Evolutionary conservation across 257 asterid species (phyloP).

Genomic region (Jasminum sambac): DNA sequence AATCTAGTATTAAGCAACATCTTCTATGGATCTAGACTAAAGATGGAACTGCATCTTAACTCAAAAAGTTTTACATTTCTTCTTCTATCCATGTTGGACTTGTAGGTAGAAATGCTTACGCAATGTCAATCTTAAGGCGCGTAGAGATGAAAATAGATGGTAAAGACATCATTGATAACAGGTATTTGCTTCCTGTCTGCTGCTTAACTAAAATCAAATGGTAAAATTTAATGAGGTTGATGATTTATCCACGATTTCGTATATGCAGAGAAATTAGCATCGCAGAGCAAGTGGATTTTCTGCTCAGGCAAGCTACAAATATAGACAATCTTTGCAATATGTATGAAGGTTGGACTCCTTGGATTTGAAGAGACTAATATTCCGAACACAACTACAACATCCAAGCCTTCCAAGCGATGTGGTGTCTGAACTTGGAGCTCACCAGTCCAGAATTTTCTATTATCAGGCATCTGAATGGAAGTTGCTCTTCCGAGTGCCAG

Average conservation of each 20-base stretch:
- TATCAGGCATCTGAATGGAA: slow-evolving; percentile 20
- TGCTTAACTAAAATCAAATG: slow-evolving; percentile 10
- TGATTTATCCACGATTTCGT: slow-evolving; percentile 9
- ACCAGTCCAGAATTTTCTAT: slow-evolving; percentile 21
- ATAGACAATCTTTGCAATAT: slow-evolving; percentile 92
- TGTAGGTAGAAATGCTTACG: slow-evolving; percentile 86
- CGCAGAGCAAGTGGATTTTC: slow-evolving; percentile 88
- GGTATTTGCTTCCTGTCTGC: slow-evolving; percentile 49
- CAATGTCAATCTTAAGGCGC: slow-evolving; percentile 74
- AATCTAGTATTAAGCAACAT: slow-evolving; percentile 10
- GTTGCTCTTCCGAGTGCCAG: slow-evolving; percentile 6
- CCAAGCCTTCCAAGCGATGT: slow-evolving; percentile 28
- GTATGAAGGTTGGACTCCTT: slow-evolving; percentile 99
- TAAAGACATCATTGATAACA: slow-evolving; percentile 70
- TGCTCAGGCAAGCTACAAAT: slow-evolving; percentile 88
- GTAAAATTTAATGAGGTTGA: slow-evolving; percentile 21
- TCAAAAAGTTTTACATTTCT: neutral
- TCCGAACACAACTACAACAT: slow-evolving; percentile 19
- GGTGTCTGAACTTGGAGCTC: slow-evolving; percentile 25
- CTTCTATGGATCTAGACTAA: neutral
- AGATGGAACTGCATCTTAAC: neutral
- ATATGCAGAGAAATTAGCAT: slow-evolving; percentile 65
- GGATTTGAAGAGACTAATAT: slow-evolving; percentile 57
- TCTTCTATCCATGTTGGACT: slow-evolving; percentile 22
- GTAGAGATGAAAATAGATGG: slow-evolving; percentile 97